These are phyloP conservation scores for Chaetoceros muelleri DNA, from an alignment of 108 stramenopile genomes.

Conservation along the genomic window DNA sequence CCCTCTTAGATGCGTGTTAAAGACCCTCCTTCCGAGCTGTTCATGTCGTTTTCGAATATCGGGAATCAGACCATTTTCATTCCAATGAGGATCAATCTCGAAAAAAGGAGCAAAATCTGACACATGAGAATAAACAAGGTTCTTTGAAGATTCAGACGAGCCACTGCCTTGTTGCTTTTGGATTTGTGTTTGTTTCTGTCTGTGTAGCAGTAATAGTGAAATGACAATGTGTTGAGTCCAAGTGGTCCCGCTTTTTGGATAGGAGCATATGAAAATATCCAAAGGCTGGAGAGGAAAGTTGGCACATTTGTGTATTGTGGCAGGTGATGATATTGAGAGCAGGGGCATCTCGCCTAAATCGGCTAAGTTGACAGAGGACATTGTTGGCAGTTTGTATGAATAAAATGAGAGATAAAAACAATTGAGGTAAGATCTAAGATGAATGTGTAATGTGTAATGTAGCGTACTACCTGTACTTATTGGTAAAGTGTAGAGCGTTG, in stretches of 20 bases:
- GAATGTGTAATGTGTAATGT: too few species aligned
- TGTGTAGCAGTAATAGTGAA: conserved; percentile 26
- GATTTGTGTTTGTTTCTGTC: too few species aligned
- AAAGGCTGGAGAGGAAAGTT: conserved; percentile 11
- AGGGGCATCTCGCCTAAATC: too few species aligned
- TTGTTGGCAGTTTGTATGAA: too few species aligned
- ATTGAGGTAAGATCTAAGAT: too few species aligned
- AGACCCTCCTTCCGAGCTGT: conserved; percentile 27
- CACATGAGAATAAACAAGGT: conserved; percentile 25
- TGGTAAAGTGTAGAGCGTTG: too few species aligned
- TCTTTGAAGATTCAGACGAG: not conserved
- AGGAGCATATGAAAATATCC: conserved; percentile 51
- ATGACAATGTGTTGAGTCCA: conserved; percentile 66
- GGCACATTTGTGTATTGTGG: conserved; percentile 30
- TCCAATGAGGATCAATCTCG: conserved; percentile 55
- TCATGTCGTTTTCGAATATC: conserved; percentile 16
- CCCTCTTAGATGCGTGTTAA: conserved; percentile 62
- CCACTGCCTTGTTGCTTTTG: too few species aligned
- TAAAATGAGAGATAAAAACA: too few species aligned
- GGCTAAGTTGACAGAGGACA: too few species aligned
- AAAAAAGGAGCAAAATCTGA: conserved; percentile 61
- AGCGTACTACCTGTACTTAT: too few species aligned
- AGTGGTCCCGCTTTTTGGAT: conserved; percentile 65
- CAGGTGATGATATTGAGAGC: conserved; percentile 36
- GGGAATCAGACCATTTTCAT: conserved; percentile 9